Evolutionary conservation across 306 rosid genomes (phyloP), one percentile per base, ranked within the genome.

Genomic region (Cyamopsis tetragonoloba): DNA sequence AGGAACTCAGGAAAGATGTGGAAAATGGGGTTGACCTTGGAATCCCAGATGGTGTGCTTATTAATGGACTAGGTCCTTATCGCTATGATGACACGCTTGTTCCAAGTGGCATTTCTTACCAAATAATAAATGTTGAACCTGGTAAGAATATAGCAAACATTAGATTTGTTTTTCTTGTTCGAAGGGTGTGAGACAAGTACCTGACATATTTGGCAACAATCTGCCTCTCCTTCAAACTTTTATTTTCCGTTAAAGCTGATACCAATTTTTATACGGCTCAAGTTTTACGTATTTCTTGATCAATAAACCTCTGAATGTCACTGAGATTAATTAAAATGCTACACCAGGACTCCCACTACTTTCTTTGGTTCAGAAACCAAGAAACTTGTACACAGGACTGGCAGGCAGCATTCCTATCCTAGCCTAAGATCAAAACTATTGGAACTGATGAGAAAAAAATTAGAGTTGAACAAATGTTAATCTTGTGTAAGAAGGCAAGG

Each of bases 61-160:
- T 92, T 77, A 92, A 89, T 42, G 96, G 98, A 62, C 65, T 77
- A 14, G 92, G 98, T 75, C 95, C 98, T 32, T 87, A 76, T 75
- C 89, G 81, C 72, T 87, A 81, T 15, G 86, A 92, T 50, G 82
- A 81, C 47, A 75, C 82, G 22, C 85, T 85, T 42, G 80, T 85
- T 72, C 81, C 83, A 41, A 77, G 26, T 32, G 92, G 92, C 66
- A 83, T 85, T 82, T 60, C 88, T 57, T 92, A 83, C 77, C 85
- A 79, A 49, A 66, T 75, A 24, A 81, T 92, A 80, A 92, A 87
- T 62, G 92, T 85, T 57, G 95, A 92, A 58, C 91, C 90, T 7
- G 96, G 98, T 92, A 84, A 73, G 58, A 57, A 48, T 68, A 34
- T 63, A 54, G 46, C n/a, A n/a, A n/a, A 57, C 56, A 7, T 26